Percentiles rank a stretch among this genome's conserved stretches.
Evolutionary conservation across 2,329 filamentous ascomycete genomes (phyloP).

Genomic region (Stachybotrys chartarum): DNA sequence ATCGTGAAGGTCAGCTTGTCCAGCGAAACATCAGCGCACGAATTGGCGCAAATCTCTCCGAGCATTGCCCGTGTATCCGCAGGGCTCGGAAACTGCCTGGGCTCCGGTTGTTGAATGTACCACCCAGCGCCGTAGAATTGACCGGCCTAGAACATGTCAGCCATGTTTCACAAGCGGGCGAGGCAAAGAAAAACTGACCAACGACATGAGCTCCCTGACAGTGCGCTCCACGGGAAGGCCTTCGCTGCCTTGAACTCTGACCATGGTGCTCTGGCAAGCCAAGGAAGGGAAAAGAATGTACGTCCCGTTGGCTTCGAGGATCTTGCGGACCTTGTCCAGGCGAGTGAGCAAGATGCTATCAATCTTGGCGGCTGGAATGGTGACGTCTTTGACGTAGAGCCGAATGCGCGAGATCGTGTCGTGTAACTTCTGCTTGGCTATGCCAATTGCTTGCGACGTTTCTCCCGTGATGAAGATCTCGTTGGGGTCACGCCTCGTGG

Average conservation of each 20-base stretch:
- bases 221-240: conserved; percentile 92
- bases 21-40: conserved; percentile 88
- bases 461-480: conserved; percentile 96
- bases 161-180: conserved; percentile 4
- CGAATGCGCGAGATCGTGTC: conserved; percentile 77
- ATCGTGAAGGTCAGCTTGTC: conserved; percentile 92
- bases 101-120: conserved; percentile 80
- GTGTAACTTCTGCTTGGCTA: conserved; percentile 86
- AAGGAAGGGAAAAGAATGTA: conserved; percentile 89
- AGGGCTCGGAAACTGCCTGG: conserved; percentile 51
- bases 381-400: conserved; percentile 85
- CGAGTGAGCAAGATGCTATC: conserved; percentile 88
- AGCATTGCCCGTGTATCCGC: conserved; percentile 84
- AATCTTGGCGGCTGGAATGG: conserved; percentile 84
- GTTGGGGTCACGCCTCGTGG: conserved; percentile 72
- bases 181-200: conserved; percentile 49
- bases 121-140: conserved; percentile 97
- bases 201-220: conserved; percentile 88
- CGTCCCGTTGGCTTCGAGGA: conserved; percentile 92
- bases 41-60: conserved; percentile 92
- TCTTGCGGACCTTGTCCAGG: conserved; percentile 94
- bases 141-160: conserved; percentile 56
- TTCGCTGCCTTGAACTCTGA: conserved; percentile 88
- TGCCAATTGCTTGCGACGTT: conserved; percentile 71
- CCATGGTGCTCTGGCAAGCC: conserved; percentile 74